phyloP scores from a whole-genome alignment of 148 eudicot species.

The Rhododendron henanense region DNA sequence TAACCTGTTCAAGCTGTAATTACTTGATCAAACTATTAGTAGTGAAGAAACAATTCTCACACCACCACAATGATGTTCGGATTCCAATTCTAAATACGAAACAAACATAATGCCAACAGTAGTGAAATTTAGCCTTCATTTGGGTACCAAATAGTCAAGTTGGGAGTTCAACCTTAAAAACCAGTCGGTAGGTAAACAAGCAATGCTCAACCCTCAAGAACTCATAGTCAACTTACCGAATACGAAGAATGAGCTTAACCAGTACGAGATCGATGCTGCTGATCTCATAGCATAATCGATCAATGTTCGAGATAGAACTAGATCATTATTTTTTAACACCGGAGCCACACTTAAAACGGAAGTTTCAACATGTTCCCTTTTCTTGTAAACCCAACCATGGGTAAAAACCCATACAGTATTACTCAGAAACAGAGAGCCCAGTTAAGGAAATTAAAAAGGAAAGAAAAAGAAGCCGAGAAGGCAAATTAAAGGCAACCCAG shows the following conservation, averaged over 20 bases:
- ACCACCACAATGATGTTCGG: not conserved
- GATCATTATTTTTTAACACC: not conserved
- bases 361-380: not conserved
- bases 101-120: not conserved
- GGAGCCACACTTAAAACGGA: not conserved
- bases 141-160: not conserved
- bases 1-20: not conserved
- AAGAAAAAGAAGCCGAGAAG: not conserved
- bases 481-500: not conserved
- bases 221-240: not conserved
- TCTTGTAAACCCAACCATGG: slow-evolving; percentile 2
- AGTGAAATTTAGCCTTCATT: not conserved
- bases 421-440: not conserved
- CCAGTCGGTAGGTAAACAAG: not conserved
- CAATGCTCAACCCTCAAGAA: not conserved
- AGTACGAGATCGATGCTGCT: not conserved
- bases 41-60: not conserved
- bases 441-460: not conserved
- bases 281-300: not conserved
- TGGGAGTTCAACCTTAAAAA: not conserved
- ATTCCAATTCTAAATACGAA: not conserved
- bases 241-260: not conserved
- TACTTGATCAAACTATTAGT: not conserved
- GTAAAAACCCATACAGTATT: not conserved
- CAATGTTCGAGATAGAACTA: not conserved